phyloP scores from a whole-genome alignment of 139 green algal species.

The Pleodorina starrii region DNA sequence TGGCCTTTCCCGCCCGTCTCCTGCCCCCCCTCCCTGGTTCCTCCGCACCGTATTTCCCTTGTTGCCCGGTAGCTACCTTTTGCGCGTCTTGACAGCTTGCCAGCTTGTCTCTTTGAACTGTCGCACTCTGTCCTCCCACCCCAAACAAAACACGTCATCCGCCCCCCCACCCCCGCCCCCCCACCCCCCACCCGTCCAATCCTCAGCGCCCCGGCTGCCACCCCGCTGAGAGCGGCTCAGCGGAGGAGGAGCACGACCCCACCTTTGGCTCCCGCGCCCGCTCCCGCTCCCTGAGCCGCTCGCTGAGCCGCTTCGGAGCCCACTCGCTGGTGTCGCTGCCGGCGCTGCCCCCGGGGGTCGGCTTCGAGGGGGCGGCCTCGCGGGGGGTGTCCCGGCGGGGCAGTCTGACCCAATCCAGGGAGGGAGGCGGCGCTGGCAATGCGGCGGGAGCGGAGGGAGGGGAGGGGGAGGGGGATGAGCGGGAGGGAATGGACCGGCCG shows the following conservation, averaged over 20 bases:
- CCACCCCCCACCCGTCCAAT: neutral
- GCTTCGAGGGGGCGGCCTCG: neutral
- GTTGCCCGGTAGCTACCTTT: too few species aligned
- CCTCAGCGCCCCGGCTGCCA: neutral
- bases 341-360: neutral
- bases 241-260: neutral
- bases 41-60: too few species aligned
- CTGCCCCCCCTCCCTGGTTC: neutral
- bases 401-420: too few species aligned
- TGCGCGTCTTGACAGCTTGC: too few species aligned
- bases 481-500: neutral
- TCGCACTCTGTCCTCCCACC: too few species aligned
- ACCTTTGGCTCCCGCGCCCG: neutral
- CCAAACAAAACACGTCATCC: too few species aligned
- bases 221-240: neutral
- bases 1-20: too few species aligned
- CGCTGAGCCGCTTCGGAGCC: neutral
- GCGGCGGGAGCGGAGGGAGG: too few species aligned
- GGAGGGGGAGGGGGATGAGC: neutral
- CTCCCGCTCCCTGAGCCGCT: neutral
- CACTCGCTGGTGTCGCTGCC: conserved; percentile 6
- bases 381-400: too few species aligned
- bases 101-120: too few species aligned
- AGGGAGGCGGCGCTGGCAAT: too few species aligned
- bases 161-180: too few species aligned